Base-by-base conservation (phyloP, 1,284 basidiomycete genomes). In the Tylopilus sp. region DNA sequence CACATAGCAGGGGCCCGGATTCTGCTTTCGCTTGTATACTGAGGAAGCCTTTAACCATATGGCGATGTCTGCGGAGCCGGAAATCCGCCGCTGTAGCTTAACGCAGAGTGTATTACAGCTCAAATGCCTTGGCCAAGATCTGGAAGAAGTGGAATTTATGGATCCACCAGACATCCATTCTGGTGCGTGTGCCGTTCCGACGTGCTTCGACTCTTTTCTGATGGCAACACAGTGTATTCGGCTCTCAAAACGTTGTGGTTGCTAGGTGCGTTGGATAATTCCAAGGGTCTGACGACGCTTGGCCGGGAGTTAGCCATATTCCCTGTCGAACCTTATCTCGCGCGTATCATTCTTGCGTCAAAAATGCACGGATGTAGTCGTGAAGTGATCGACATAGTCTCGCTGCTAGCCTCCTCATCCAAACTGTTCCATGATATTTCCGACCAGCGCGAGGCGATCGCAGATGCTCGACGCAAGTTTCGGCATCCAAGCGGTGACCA, bases 11-110 rank as follows among this genome's bases (percentile, higher is more conserved):
- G 84, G 89, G 11, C 74, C 77, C 28, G 94, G 94, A 16, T 76
- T 79, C 50, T 97, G 94, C 65, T 96, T 89, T 71, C 81, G 94
- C 26, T 71, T 97, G 10, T 97, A 94, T 69, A 92, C 94, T 0
- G 86, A 94, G 63, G 74, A 80, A 11, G 77, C 82, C 2, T 97
- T 87, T 68, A 72, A 78, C 40, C 68, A 71, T 12, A 79, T 97
- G 76, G 70, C 73, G 1, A 64, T 77, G 19, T 81, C 89, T 18
- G 76, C 85, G 21, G 82, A 88, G 56, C 94, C 94, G 1, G 94
- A 97, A 68, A 96, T 97, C 49, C 79, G 86, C 53, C 81, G 94
- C 19, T 89, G 86, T 59, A 89, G 89, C 63, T 73, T 97, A 39
- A 83, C 89, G 5, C 86, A 87, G 18, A 89, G 86, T 47, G 77